These are phyloP conservation scores for Entoloma clypeatum DNA, from an alignment of 1,284 basidiomycete genomes.

Conservation along the genomic window DNA sequence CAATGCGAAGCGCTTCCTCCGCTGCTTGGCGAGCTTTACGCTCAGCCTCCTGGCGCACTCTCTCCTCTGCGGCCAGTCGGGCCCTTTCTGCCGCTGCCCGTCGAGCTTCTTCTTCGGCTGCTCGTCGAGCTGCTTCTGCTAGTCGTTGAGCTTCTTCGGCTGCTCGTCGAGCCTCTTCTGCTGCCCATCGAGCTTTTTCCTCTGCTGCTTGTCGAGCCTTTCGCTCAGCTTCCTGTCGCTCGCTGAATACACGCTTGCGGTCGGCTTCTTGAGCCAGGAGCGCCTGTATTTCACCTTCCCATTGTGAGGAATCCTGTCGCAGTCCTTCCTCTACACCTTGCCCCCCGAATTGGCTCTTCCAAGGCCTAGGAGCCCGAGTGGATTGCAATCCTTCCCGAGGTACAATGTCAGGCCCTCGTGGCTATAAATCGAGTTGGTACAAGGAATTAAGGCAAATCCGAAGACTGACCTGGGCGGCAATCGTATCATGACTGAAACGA, in stretches of 20 bases:
- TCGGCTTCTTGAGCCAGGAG: background rate
- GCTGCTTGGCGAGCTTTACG: conserved; percentile 19
- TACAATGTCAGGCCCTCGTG: too few species aligned
- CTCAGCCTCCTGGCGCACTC: conserved; percentile 13
- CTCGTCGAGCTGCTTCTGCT: conserved; percentile 7
- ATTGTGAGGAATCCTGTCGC: too few species aligned
- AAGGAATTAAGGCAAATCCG: background rate
- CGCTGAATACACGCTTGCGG: background rate
- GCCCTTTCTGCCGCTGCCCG: conserved; percentile 11
- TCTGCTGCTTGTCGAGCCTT: background rate
- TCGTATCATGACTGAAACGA: conserved; percentile 2
- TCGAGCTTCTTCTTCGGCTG: conserved; percentile 12
- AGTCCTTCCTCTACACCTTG: too few species aligned
- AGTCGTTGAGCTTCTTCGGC: conserved; percentile 17
- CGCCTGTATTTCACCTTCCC: too few species aligned
- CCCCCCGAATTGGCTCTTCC: too few species aligned
- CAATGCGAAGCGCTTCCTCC: conserved; percentile 20
- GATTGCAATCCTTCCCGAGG: too few species aligned
- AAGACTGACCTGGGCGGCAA: background rate
- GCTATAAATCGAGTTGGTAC: background rate
- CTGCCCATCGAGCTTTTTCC: background rate
- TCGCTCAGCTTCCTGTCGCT: background rate
- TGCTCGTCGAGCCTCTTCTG: conserved; percentile 6
- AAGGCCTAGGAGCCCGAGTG: too few species aligned
- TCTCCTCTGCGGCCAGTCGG: conserved; percentile 17